Evolutionary conservation across 805 yeast species (phyloP), one percentile per base, ranked within the genome.

Genomic region (Ogataea siamensis): DNA sequence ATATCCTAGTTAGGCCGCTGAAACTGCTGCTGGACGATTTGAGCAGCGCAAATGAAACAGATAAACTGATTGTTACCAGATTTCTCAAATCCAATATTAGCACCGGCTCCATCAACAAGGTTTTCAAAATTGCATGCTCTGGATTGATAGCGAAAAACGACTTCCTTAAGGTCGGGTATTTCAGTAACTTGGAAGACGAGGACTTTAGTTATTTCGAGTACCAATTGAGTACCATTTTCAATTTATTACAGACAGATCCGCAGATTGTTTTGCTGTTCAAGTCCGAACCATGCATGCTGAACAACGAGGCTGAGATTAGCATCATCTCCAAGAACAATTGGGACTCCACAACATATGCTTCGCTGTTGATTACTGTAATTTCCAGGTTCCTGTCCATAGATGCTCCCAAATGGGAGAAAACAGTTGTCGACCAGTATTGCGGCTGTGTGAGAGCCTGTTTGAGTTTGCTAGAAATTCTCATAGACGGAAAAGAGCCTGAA

Each of bases 1-100:
- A 57, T 2, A 60, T 83, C 6, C 58, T 87, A 9, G 63, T 71
- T 5, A 68, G 81, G 45, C 93, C 95, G 0, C 57, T 87, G 5
- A 76, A 79, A 43, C 55, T 86, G 1, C 63, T 86, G 12, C 57
- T 89, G 22, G 96, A 88, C 54, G 83, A 78, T 28, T 56, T 83
- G 14, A 58, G 59, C 31, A 67, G 63, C 32, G 58, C 63, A 5
- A 71, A 68, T 28, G 67, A 65, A 8, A 70, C 74, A 6, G 61
- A 68, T 27, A 64, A 65, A 27, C 50, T 71, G 5, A 54, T 66
- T 7, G 71, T 73, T 1, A 60, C 68, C 2, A 67, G 71, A 35
- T 80, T 85, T 76, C 55, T 82, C 3, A 50, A 62, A 19, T 60
- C 64, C 2, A 58, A 67, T 5, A 39, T 73, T 2, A 61, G 66